phyloP scores from a whole-genome alignment of 2,329 filamentous ascomycete species.

The Aureobasidium leucospermi region DNA sequence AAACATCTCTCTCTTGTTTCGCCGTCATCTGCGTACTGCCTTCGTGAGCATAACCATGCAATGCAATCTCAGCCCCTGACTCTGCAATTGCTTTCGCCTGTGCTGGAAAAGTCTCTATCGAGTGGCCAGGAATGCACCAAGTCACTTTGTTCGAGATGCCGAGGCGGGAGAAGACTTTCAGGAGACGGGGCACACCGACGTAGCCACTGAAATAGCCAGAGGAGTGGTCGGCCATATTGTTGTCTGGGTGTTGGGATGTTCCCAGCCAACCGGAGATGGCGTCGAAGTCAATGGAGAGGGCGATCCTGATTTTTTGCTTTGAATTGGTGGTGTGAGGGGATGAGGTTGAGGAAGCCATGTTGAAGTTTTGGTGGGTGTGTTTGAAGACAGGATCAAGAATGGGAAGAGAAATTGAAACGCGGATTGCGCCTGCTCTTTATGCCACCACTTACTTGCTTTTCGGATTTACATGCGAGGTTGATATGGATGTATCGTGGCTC shows the following conservation, averaged over 20 bases:
- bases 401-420: neutral
- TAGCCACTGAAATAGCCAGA: conserved; percentile 49
- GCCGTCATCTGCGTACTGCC: conserved; percentile 39
- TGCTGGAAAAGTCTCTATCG: conserved; percentile 49
- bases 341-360: neutral
- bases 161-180: conserved; percentile 48
- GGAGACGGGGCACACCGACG: conserved; percentile 49
- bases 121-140: conserved; percentile 56
- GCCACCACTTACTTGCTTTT: neutral
- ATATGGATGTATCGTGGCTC: neutral
- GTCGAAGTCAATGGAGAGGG: conserved; percentile 46
- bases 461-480: neutral
- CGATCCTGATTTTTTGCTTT: conserved; percentile 31
- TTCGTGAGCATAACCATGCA: conserved; percentile 46
- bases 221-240: conserved; percentile 50
- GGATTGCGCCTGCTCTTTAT: neutral
- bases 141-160: conserved; percentile 46
- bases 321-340: conserved; percentile 8
- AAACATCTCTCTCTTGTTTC: conserved; percentile 43
- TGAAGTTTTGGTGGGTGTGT: neutral
- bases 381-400: no score
- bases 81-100: conserved; percentile 45
- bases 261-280: conserved; percentile 55
- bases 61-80: conserved; percentile 47
- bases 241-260: conserved; percentile 46